Conservation (phyloP, 805 yeast genomes). For the Nakazawaea ernobii region DNA sequence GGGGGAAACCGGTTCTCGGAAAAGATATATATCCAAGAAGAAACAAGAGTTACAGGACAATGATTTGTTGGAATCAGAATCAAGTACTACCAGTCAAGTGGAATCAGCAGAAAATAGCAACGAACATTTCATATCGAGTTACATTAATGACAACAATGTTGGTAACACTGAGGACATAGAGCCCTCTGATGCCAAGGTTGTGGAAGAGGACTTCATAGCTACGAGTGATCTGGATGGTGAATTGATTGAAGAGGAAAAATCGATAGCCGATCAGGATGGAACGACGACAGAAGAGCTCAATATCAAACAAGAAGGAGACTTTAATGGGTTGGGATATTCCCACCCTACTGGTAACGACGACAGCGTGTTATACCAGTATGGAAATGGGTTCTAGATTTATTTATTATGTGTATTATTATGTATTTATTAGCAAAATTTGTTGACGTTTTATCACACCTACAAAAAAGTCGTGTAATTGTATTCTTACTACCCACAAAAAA, state of each 20-base stretch:
- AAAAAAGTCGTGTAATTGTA: not conserved
- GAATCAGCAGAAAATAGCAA: not conserved
- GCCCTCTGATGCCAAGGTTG: too few species aligned
- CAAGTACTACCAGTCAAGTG: not conserved
- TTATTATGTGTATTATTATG: not conserved
- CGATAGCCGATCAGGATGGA: not conserved
- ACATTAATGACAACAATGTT: not conserved
- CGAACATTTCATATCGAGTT: slow-evolving; percentile 3
- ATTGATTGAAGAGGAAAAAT: not conserved
- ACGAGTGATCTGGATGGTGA: not conserved
- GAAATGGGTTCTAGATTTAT: slow-evolving; percentile 3
- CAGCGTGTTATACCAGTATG: slow-evolving; percentile 5
- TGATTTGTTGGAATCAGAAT: not conserved
- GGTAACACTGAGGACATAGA: not conserved
- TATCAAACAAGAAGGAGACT: slow-evolving; percentile 5
- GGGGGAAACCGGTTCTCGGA: slow-evolving; percentile 32
- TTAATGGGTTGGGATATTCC: slow-evolving; percentile 1
- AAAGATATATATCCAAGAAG: not conserved
- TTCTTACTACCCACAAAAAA: not conserved
- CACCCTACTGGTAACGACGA: not conserved
- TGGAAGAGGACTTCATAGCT: not conserved
- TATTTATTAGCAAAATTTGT: not conserved
- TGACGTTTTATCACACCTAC: too few species aligned
- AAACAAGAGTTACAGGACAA: not conserved
- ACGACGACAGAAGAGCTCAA: not conserved